A percentile compares a stretch with the other conserved stretches of the same genome.
Evolutionary conservation across 441 rosid species (phyloP).

Genomic region (Rhodomyrtus psidioides): DNA sequence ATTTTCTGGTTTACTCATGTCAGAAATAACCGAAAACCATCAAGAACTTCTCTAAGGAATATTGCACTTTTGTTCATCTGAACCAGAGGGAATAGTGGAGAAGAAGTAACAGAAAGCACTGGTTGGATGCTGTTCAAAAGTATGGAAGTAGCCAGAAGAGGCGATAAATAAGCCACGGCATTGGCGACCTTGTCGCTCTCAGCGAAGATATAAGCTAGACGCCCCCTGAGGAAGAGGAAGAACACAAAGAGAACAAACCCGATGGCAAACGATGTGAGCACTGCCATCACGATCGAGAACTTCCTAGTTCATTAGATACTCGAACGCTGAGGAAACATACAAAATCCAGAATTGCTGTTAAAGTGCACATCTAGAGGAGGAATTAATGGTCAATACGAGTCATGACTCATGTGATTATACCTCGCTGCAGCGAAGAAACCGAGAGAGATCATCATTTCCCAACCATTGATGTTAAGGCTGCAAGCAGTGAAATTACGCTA

Average conservation of each 20-base stretch:
- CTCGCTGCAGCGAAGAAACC: constrained; percentile 79
- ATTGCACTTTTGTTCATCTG: background rate
- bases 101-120: constrained; percentile 32
- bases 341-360: background rate
- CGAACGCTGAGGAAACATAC: constrained; percentile 30
- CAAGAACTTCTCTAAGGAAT: background rate
- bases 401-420: constrained; percentile 9
- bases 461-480: constrained; percentile 68
- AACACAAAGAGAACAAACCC: constrained; percentile 27
- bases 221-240: constrained; percentile 30
- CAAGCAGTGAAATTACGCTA: background rate
- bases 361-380: background rate
- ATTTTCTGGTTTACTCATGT: background rate
- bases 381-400: background rate
- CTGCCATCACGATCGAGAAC: constrained; percentile 20
- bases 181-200: constrained; percentile 24
- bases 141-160: constrained; percentile 37
- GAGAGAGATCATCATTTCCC: constrained; percentile 75
- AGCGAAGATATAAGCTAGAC: constrained; percentile 33
- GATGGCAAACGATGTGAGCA: constrained; percentile 24
- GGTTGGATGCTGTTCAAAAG: constrained; percentile 54
- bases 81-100: background rate
- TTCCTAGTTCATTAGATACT: constrained; percentile 51
- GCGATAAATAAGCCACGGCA: constrained; percentile 38
- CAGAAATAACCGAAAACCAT: background rate